Conservation (phyloP, 441 rosid genomes). For the Pelargonium fulgidum region DNA sequence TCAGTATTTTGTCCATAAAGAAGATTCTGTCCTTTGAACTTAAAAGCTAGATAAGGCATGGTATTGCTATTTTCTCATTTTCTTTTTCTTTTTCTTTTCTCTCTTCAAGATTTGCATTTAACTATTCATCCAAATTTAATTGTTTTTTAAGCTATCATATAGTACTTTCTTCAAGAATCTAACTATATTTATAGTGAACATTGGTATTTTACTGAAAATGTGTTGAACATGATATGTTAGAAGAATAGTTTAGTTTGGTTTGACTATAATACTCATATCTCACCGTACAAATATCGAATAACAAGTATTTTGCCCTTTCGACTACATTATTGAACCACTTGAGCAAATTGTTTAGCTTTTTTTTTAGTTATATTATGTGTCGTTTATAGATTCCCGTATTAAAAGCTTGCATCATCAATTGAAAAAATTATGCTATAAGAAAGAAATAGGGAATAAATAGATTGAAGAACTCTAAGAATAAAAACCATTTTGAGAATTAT, state of each 20-base stretch:
- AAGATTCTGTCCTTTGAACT: background rate
- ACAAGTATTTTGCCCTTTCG: background rate
- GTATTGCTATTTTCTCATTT: background rate
- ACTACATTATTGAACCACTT: too few relatives aligned
- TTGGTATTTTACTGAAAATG: too few relatives aligned
- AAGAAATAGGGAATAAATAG: background rate
- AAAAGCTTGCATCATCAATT: background rate
- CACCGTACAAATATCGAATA: too few relatives aligned
- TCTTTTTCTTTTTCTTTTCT: too few relatives aligned
- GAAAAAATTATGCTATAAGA: background rate
- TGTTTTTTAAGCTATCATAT: too few relatives aligned
- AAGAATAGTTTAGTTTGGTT: too few relatives aligned
- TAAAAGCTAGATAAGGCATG: background rate
- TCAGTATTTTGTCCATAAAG: too few relatives aligned
- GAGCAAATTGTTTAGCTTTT: too few relatives aligned
- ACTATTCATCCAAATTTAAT: background rate
- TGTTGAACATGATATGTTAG: too few relatives aligned
- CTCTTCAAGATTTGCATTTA: background rate
- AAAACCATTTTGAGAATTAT: background rate
- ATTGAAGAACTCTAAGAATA: background rate
- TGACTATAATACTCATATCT: too few relatives aligned
- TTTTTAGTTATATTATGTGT: background rate
- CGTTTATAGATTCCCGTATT: background rate
- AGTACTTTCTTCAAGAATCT: too few relatives aligned
- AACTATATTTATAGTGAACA: too few relatives aligned